A percentile compares a stretch with the other conserved stretches of the same genome.
phyloP scores from a whole-genome alignment of 139 green algal genomes.

The Picochlorum sp. region DNA sequence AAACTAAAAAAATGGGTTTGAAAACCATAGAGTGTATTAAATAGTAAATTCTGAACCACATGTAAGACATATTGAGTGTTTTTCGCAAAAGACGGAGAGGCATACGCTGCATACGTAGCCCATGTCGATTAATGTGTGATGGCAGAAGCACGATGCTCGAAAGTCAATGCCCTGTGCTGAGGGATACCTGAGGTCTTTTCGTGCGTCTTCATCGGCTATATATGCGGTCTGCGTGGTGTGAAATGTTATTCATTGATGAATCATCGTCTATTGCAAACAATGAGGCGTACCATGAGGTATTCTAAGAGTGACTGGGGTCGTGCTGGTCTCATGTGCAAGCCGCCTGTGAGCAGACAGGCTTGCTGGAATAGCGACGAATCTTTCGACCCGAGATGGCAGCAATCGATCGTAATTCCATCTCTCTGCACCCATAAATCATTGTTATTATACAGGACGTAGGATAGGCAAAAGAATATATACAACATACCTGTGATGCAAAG shows the following conservation, averaged over 20 bases:
- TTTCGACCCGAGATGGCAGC: constrained; percentile 39
- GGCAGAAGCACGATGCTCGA: constrained; percentile 60
- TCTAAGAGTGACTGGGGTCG: constrained; percentile 16
- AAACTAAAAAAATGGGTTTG: constrained; percentile 18
- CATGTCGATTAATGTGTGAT: constrained; percentile 49
- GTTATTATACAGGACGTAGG: background rate
- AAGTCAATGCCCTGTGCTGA: constrained; percentile 47
- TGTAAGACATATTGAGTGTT: constrained; percentile 38
- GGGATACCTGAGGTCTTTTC: constrained; percentile 32
- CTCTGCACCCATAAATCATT: constrained; percentile 16
- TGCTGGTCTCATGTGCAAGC: constrained; percentile 42
- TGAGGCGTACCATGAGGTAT: constrained; percentile 30
- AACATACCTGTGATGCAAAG: constrained; percentile 40
- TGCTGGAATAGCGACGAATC: constrained; percentile 49
- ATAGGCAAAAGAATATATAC: background rate
- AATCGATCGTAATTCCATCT: constrained; percentile 47
- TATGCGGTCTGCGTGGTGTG: background rate
- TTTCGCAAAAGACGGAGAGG: constrained; percentile 68
- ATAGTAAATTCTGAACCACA: constrained; percentile 47
- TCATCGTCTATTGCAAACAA: background rate
- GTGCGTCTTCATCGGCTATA: constrained; percentile 21
- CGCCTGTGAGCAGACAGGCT: constrained; percentile 48
- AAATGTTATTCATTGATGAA: background rate
- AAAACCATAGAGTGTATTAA: constrained; percentile 6
- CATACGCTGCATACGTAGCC: constrained; percentile 70